phyloP scores from a whole-genome alignment of 2,329 filamentous ascomycete species.

The Waltergamsia citrina region DNA sequence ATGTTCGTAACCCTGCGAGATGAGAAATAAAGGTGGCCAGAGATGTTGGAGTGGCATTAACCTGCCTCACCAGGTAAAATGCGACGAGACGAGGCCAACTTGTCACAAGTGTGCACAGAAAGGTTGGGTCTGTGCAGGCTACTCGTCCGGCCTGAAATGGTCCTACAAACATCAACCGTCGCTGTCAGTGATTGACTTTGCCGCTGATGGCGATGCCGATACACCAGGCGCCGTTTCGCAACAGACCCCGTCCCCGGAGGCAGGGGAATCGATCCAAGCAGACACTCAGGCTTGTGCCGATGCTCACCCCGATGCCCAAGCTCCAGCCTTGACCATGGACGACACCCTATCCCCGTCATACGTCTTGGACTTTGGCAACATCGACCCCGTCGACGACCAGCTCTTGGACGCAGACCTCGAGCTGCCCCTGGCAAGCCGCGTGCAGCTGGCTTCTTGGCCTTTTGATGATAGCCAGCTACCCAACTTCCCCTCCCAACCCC shows the following conservation, averaged over 20 bases:
- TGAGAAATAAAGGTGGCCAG: not conserved
- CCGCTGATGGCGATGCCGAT: slow-evolving; percentile 1
- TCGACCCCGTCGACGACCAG: not conserved
- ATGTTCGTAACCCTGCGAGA: slow-evolving; percentile 7
- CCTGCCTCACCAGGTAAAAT: slow-evolving; percentile 14
- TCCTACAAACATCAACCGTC: slow-evolving; percentile 27
- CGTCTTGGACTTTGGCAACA: not conserved
- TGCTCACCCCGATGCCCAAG: not conserved
- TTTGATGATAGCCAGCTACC: not conserved
- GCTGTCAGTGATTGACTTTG: slow-evolving; percentile 5
- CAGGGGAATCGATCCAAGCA: no score
- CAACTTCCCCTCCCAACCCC: not conserved
- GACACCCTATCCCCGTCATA: not conserved
- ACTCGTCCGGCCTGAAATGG: slow-evolving; percentile 24
- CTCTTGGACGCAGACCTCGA: no score
- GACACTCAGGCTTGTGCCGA: not conserved
- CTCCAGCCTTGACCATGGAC: not conserved
- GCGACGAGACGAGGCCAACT: slow-evolving; percentile 17
- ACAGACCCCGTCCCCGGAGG: no score
- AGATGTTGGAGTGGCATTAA: not conserved
- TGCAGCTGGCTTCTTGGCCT: not conserved
- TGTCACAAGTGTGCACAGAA: slow-evolving; percentile 16
- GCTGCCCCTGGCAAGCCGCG: no score
- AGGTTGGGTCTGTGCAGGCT: slow-evolving; percentile 16
- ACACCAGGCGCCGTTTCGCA: slow-evolving; percentile 1